Conservation (phyloP, 768 basidiomycete genomes). For the Boletellus sp. region DNA sequence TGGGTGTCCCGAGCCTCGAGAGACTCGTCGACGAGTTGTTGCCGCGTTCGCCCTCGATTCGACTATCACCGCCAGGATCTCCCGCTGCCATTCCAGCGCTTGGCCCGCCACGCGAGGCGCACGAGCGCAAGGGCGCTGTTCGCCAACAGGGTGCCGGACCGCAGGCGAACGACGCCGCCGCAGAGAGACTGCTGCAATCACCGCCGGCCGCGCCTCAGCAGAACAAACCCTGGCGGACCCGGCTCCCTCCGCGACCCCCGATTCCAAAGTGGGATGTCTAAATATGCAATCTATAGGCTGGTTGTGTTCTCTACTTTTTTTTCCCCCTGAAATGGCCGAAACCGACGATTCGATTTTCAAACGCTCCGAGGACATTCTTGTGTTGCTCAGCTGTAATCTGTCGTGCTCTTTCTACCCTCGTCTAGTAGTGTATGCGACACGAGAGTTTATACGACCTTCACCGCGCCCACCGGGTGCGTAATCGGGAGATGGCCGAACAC, state of each 20-base stretch:
- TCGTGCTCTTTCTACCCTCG: too few species aligned
- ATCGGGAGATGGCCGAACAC: too few species aligned
- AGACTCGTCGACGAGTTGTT: constrained; percentile 13
- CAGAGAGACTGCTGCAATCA: not conserved
- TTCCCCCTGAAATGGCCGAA: too few species aligned
- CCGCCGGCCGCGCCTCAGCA: constrained; percentile 1
- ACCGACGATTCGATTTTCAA: too few species aligned
- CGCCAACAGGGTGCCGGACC: not conserved
- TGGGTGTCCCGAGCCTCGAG: constrained; percentile 8
- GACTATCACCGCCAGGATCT: constrained; percentile 17
- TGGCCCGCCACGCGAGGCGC: not conserved
- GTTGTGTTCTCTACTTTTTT: not conserved
- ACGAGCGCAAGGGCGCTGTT: not conserved
- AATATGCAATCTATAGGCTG: not conserved
- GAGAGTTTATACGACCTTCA: too few species aligned
- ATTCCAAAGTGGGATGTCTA: constrained; percentile 31
- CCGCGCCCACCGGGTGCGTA: too few species aligned
- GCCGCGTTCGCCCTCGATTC: constrained; percentile 17
- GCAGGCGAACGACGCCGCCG: not conserved
- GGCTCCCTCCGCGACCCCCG: constrained; percentile 28
- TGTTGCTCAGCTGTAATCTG: too few species aligned
- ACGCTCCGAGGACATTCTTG: too few species aligned
- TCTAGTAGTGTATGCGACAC: too few species aligned
- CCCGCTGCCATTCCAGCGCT: not conserved
- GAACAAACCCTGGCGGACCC: constrained; percentile 21